Percentiles rank a stretch among this genome's conserved stretches.
These are phyloP conservation scores for Baorangia bicolor DNA, from an alignment of 768 basidiomycete genomes.

Conservation along the genomic window DNA sequence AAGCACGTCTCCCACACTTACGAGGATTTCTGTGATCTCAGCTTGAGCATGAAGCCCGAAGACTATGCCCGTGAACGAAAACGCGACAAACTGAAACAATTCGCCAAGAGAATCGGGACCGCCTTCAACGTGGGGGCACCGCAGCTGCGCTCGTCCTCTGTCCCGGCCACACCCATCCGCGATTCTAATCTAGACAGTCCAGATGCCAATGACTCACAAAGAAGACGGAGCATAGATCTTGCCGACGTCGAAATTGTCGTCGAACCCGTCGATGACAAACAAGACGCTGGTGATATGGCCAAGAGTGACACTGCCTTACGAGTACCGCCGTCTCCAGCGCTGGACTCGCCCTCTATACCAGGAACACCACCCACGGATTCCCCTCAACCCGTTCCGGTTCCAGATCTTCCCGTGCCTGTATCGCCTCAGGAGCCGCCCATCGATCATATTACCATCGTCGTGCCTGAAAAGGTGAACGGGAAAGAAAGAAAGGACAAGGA, in stretches of 20 bases:
- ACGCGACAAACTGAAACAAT: constrained; percentile 71
- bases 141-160: constrained; percentile 55
- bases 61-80: constrained; percentile 72
- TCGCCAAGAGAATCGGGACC: constrained; percentile 59
- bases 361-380: constrained; percentile 17
- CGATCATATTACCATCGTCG: constrained; percentile 37
- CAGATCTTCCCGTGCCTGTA: constrained; percentile 3
- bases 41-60: constrained; percentile 82
- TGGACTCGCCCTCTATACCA: constrained; percentile 12
- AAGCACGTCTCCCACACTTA: constrained; percentile 81
- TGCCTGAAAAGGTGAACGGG: constrained; percentile 33
- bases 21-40: constrained; percentile 94
- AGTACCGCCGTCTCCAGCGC: neutral
- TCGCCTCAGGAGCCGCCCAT: constrained; percentile 17
- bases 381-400: constrained; percentile 4
- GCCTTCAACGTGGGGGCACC: constrained; percentile 28
- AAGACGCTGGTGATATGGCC: neutral
- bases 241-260: constrained; percentile 34
- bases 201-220: constrained; percentile 19
- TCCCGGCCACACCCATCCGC: constrained; percentile 44
- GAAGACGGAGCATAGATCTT: constrained; percentile 35
- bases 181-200: constrained; percentile 34
- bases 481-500: constrained; percentile 41
- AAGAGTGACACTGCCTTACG: constrained; percentile 4
- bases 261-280: constrained; percentile 5